Evolutionary conservation across 2,329 filamentous ascomycete species (phyloP), one percentile per base, ranked within the genome.

Genomic region (Stromatinia cepivora): DNA sequence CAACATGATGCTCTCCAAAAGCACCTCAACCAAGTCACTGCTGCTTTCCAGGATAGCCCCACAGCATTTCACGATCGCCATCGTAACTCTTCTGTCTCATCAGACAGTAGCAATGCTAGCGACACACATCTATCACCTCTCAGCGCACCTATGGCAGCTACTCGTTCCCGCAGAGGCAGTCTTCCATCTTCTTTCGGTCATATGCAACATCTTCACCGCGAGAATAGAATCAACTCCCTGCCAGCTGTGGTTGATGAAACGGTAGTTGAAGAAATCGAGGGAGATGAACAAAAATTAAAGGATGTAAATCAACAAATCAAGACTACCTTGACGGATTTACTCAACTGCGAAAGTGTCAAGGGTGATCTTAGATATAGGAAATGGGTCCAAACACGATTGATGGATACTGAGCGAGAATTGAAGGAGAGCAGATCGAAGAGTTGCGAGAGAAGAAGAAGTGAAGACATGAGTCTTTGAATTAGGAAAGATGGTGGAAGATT

Each of bases 241-340:
- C 76, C 77, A n/a, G 68, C 71, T 3, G 65, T 75, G 31, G 70
- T 76, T 20, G 74, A 75, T 48, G 73, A 76, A 61, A 70, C 53
- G 7, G 70, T 74, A 1, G 15, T 75, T 7, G 62, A 54, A 6
- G 73, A 73, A 42, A 72, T 78, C 42, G 69, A 73, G 39, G 72
- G 74, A n/a, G 76, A 77, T 11, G 75, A 78, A 65, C 57, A 63
- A 10, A 81, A 81, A 71, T 76, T 85, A n/a, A 81, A 79, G 70
- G 78, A 83, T 54, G 80, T 85, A 76, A 85, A 84, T 72, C 79
- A 83, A 64, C 82, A 84, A 72, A 85, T 86, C 77, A 86, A 86
- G 73, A 80, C 79, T 28, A 85, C 83, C 13, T 79, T 87, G 61
- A 86, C 84, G 15, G 83, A 85, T 70, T 78, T 87, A 1, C 77